A percentile compares a stretch with the other conserved stretches of the same genome.
Evolutionary conservation across 306 rosid genomes (phyloP).

Genomic region (Cicer bijugum): DNA sequence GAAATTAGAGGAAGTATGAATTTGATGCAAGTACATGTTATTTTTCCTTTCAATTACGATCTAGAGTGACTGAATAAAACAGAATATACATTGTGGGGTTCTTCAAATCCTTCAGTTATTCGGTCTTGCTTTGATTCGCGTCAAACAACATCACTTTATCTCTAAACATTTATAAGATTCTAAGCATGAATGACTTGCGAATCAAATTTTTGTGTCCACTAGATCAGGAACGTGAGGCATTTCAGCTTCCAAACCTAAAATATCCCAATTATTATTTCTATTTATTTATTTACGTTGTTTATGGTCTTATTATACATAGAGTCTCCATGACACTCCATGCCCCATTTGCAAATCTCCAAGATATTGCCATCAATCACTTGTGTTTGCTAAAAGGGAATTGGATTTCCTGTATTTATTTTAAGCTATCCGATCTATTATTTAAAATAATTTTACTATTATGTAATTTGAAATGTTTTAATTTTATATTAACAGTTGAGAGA

Average conservation of each 20-base stretch:
- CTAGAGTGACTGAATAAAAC: neutral
- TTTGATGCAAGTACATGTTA: no score
- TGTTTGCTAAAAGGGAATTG: neutral
- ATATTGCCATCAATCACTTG: slow-evolving; percentile 5
- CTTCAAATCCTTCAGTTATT: slow-evolving; percentile 21
- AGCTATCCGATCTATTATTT: no score
- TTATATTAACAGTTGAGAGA: no score
- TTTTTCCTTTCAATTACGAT: neutral
- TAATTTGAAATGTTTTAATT: no score
- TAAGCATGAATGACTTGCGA: neutral
- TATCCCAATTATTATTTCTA: slow-evolving; percentile 14
- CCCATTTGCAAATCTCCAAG: slow-evolving; percentile 23
- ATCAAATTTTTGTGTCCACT: slow-evolving; percentile 39
- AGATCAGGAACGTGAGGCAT: slow-evolving; percentile 27
- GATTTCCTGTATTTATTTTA: no score
- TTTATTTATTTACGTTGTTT: neutral
- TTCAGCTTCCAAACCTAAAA: slow-evolving; percentile 34
- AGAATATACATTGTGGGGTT: slow-evolving; percentile 26
- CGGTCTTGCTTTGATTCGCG: neutral
- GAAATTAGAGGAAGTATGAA: no score
- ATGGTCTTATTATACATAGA: neutral
- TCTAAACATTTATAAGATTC: slow-evolving; percentile 21
- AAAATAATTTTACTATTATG: no score
- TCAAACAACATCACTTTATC: neutral
- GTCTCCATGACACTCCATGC: slow-evolving; percentile 18